These are phyloP conservation scores for Pseudonitzschia multistriata DNA, from an alignment of 108 stramenopile species.

Conservation along the genomic window DNA sequence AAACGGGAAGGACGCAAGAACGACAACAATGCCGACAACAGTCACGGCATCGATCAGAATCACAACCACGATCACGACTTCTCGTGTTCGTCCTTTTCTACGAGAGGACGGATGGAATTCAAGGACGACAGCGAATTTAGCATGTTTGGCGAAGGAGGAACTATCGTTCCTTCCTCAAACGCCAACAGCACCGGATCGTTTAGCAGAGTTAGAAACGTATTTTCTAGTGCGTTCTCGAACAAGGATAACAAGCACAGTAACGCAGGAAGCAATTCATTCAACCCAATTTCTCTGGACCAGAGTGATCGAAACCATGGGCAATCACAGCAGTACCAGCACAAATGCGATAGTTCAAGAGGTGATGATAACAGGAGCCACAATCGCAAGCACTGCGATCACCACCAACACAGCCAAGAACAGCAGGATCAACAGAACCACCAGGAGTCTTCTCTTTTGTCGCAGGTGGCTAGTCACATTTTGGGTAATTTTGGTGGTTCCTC, in stretches of 20 bases:
- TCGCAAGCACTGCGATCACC: not conserved
- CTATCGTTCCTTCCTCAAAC: not conserved
- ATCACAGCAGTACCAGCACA: constrained; percentile 11
- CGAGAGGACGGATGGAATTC: constrained; percentile 21
- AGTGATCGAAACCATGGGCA: constrained; percentile 12
- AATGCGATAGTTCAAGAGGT: not conserved
- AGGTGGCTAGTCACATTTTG: constrained; percentile 36
- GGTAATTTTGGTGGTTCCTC: constrained; percentile 16
- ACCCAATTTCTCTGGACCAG: constrained; percentile 12
- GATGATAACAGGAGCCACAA: not conserved
- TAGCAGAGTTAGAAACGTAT: constrained; percentile 5
- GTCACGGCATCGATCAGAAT: not conserved
- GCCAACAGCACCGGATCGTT: constrained; percentile 5
- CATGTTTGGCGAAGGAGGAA: constrained; percentile 12
- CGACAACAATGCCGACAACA: not conserved
- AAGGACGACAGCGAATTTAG: constrained; percentile 25
- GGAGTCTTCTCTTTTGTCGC: constrained; percentile 32
- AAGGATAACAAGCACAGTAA: not conserved
- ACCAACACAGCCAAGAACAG: not conserved
- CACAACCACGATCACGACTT: constrained; percentile 11
- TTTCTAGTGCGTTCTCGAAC: not conserved
- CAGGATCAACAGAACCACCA: constrained; percentile 11
- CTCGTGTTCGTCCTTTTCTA: not conserved
- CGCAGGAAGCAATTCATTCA: not conserved
- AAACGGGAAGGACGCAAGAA: not conserved